Evolutionary conservation across 768 basidiomycete species (phyloP).

Genomic region (Pleurotus platypus): DNA sequence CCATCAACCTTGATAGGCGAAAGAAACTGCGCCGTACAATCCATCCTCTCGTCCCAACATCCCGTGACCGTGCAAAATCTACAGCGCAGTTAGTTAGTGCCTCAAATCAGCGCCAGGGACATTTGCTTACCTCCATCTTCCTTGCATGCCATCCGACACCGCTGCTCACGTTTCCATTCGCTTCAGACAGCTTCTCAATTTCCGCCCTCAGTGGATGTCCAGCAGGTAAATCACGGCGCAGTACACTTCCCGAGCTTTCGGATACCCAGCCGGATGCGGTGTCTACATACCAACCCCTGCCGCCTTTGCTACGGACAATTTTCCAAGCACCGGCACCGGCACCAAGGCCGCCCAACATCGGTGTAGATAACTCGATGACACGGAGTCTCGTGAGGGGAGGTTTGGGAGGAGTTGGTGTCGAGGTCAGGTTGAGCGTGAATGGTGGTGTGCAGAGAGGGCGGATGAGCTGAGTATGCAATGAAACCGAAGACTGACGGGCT

Average conservation of each 20-base stretch:
- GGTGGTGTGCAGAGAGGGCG: constrained; percentile 78
- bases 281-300: constrained; percentile 94
- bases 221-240: constrained; percentile 54
- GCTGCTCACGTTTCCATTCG: constrained; percentile 87
- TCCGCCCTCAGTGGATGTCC: constrained; percentile 70
- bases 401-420: constrained; percentile 24
- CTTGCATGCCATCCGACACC: constrained; percentile 94
- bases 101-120: neutral
- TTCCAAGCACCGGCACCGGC: constrained; percentile 84
- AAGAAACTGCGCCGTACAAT: constrained; percentile 89
- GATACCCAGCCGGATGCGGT: constrained; percentile 77
- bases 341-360: constrained; percentile 68
- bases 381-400: constrained; percentile 71
- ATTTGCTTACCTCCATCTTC: constrained; percentile 90
- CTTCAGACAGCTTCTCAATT: constrained; percentile 68
- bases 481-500: constrained; percentile 66
- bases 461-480: constrained; percentile 75
- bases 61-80: constrained; percentile 86
- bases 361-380: constrained; percentile 80
- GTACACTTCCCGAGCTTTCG: constrained; percentile 32
- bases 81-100: constrained; percentile 6
- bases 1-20: constrained; percentile 76
- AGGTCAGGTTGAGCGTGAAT: constrained; percentile 54
- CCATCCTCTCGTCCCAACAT: constrained; percentile 93
- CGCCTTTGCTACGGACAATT: constrained; percentile 87